Conservation (phyloP, 371 early-diverging fungal species). For the Haplosporangium sp. region DNA sequence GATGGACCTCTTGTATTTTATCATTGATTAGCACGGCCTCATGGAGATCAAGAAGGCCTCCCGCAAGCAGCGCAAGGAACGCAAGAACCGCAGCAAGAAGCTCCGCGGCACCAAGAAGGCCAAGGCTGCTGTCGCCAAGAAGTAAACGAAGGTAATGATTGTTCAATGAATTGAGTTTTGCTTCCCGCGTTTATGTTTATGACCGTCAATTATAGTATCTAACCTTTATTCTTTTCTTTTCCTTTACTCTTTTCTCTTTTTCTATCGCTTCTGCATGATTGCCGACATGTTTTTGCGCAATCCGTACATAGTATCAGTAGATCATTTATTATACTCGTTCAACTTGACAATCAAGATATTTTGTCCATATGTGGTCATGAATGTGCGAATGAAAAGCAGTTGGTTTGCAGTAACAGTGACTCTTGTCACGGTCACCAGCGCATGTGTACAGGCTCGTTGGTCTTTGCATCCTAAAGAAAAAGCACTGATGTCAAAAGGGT, state of each 20-base stretch:
- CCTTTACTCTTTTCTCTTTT: too few species aligned
- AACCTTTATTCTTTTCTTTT: too few species aligned
- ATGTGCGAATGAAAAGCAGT: neutral
- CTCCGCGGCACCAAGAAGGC: conserved; percentile 97
- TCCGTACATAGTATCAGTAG: too few species aligned
- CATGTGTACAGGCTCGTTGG: too few species aligned
- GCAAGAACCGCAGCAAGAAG: conserved; percentile 99
- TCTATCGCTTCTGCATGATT: too few species aligned
- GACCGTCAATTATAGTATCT: too few species aligned
- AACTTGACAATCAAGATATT: too few species aligned
- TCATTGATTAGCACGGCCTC: conserved; percentile 71
- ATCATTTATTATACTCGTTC: too few species aligned
- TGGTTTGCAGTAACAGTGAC: neutral
- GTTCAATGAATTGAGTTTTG: neutral
- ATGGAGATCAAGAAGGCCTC: conserved; percentile 82
- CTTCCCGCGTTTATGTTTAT: too few species aligned
- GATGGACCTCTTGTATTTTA: neutral
- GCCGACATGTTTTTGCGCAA: too few species aligned
- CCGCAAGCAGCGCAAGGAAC: conserved; percentile 99
- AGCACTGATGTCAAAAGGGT: too few species aligned
- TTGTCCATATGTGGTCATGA: neutral
- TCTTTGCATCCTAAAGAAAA: neutral
- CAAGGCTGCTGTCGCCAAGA: conserved; percentile 77
- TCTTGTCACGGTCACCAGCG: too few species aligned
- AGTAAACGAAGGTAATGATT: conserved; percentile 31